Evolutionary conservation across 495 filamentous ascomycete genomes (phyloP), one percentile per base, ranked within the genome.

Genomic region (Aspergillus egyptiacus): DNA sequence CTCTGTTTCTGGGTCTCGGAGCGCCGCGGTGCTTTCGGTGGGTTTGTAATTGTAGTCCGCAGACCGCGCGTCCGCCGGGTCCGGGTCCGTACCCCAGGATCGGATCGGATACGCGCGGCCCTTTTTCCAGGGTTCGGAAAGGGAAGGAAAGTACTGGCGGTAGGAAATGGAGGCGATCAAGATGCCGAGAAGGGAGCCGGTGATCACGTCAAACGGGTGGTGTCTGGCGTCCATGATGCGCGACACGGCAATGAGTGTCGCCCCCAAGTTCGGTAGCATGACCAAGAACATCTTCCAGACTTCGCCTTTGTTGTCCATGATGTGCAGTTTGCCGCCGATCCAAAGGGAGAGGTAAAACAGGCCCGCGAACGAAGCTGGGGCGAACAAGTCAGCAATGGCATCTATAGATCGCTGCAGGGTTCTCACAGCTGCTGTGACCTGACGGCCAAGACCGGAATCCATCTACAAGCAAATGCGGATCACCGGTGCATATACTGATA

Each of bases 201-300:
- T 86, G 18, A 95, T 72, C 34, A 94, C 89, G 50, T 95, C 89
- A 66, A 95, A 94, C 10, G 84, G 86, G 66, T 94, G 88, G 56
- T 95, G 89, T 7, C 88, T 77, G 58, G 85, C 89, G 60, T 95
- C 89, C 74, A 89, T 80, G 40, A 80, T 80, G 19, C 78, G 75
- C 25, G 68, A 69, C 24, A 76, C 74, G 5, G 78, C 77, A 30
- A 82, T 69, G 2, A 80, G 67, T 8, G 75, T 72, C 7, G 78
- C 78, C 13, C 58, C 77, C 19, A 82, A 65, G 25, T 71, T 69
- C 7, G 78, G 78, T 3, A 87, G 63, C 50, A 89, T 70, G 47
- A 86, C 78, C 25, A 91, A 53, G 45, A 87, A 65, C 2, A 86
- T 68, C 42, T 89, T 85, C 71, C 87, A 91, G 4, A 83, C 81